Evolutionary conservation across 129 eudicot species (phyloP), one percentile per base, ranked within the genome.

Genomic region (Helianthus tuberosus): DNA sequence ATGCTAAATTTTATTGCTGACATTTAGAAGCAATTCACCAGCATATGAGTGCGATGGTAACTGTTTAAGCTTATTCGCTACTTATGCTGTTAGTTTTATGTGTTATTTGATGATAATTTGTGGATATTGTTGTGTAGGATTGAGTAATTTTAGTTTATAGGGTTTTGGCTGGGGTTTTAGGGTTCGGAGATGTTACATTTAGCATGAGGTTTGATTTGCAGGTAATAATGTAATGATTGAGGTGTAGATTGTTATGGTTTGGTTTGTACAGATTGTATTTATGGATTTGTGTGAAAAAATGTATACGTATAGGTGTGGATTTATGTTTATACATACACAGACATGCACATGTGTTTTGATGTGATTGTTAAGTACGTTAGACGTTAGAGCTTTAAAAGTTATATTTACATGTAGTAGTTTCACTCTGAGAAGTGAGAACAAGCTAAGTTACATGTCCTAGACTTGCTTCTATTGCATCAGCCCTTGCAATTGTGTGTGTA

Each of bases 1-100:
- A n/a, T n/a, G n/a, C n/a, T n/a, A n/a, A n/a, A n/a, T n/a, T n/a
- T n/a, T n/a, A n/a, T n/a, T n/a, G n/a, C n/a, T n/a, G n/a, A n/a
- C n/a, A 71, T 23, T 66, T 64, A 16, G 73, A 78, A 25, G 67
- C 68, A 16, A 52, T 71, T 78, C 73, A 71, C 39, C 77, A 64
- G 73, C 44, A 47, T 14, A 71, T 78, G 82, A 52, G 0, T 71
- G 12, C 72, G 52, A 25, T 78, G 77, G 82, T 78, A 50, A 27
- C 5, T 20, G 1, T 36, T 77, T 58, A 35, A 20, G 50, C 23
- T 70, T 2, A 50, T 77, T 16, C 51, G 35, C 12, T 59, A 25
- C 54, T 41, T 61, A 2, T 49, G 62, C 14, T 43, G 39, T 43
- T 50, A 10, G 4, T 77, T 64, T 29, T 11, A 0, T 11, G 11